Evolutionary conservation across 2,329 filamentous ascomycete species (phyloP), one percentile per base, ranked within the genome.

Genomic region (Diaporthe citri): DNA sequence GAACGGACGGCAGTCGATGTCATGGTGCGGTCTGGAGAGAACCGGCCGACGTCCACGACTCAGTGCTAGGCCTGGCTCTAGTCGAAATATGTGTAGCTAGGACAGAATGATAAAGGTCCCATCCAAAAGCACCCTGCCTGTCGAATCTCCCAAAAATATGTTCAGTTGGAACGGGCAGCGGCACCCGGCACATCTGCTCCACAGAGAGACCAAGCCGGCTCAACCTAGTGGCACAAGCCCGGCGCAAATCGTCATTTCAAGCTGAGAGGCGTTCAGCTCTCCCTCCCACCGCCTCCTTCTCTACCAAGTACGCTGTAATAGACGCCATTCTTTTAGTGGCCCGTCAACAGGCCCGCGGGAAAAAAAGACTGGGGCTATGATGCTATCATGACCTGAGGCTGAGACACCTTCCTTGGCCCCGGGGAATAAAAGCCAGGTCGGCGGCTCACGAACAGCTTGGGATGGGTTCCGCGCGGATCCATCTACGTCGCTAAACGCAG

Each of bases 341-440:
- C 41, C n/a, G 5, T 22, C 4, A 8, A 5, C 12, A 41, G 20
- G 48, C 46, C 22, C 9, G 31, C 13, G 6, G 31, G 22, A 6
- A 31, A 22, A 22, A 69, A 55, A 55, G 8, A 69, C 22, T 22
- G 46, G 64, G 64, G 34, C 64, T 55, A 69, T 69, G 64, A 69
- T 69, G 64, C 48, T 55, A 41, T 69, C 48, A 69, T 69, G 64
- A 69, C 34, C 64, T 25, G 15, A 1, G 48, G 48, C 31, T 69
- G 64, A 69, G 64, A 69, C 64, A 41, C n/a, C 34, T 41, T 25
- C 22, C 64, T 55, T 69, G 48, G 48, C 48, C 17, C 57, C 4
- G 15, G 39, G 7, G 39, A 7, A 31, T 41, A 41, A 69, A 69
- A 41, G 55, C 34, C 64, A 69, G 48, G 34, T 12, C 34, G 34